Percentiles rank a stretch among this genome's conserved stretches.
These are phyloP conservation scores for Acacia concinna DNA, from an alignment of 331 rosid genomes.

Conservation along the genomic window DNA sequence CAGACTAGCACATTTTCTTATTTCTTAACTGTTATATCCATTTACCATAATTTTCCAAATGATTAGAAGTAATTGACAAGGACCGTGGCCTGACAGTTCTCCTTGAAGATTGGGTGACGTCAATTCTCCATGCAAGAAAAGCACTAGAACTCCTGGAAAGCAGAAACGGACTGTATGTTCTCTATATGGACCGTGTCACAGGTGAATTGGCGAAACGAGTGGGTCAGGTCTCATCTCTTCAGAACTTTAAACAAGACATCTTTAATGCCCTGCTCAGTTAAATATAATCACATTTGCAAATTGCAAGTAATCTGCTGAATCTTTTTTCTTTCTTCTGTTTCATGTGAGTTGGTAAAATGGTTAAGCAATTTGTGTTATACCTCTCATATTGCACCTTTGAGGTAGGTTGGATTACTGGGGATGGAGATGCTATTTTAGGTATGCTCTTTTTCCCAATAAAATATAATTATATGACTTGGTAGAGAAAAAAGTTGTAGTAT, in stretches of 20 bases:
- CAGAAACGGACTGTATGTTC: conserved; percentile 77
- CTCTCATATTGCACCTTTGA: background rate
- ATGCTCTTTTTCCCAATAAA: background rate
- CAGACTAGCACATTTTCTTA: background rate
- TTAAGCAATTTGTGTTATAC: background rate
- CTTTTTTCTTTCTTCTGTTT: background rate
- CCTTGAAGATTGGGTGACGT: conserved; percentile 77
- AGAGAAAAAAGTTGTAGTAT: background rate
- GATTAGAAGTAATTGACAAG: conserved; percentile 29
- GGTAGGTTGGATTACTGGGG: background rate
- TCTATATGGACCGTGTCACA: conserved; percentile 78
- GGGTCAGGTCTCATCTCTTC: conserved; percentile 45
- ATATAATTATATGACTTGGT: background rate
- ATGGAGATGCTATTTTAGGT: background rate
- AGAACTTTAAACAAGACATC: conserved; percentile 55
- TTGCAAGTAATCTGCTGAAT: background rate
- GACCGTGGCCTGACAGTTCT: conserved; percentile 51
- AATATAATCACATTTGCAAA: conserved; percentile 26
- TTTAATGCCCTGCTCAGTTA: conserved; percentile 50
- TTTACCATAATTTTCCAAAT: background rate
- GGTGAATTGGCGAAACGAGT: conserved; percentile 69
- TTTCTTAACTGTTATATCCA: background rate
- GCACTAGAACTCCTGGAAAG: conserved; percentile 75
- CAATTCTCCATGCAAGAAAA: conserved; percentile 71
- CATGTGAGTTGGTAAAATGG: background rate